Conservation (phyloP, 2,329 filamentous ascomycete species). For the Pochonia chlamydosporia region DNA sequence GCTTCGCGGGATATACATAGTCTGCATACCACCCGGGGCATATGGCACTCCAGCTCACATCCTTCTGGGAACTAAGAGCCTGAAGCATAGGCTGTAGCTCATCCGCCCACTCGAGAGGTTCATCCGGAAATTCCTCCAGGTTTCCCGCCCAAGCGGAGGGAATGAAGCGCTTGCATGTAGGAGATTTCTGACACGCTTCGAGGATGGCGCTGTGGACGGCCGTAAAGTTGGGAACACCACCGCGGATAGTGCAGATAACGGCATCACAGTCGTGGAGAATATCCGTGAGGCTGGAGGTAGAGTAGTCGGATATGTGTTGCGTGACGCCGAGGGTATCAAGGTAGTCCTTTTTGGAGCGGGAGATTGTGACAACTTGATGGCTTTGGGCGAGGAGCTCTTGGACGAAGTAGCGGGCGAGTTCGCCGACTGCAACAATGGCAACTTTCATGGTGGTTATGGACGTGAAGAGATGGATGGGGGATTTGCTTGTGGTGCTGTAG, state of each 20-base stretch:
- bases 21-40: slow-evolving; percentile 6
- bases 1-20: neutral
- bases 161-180: slow-evolving; percentile 8
- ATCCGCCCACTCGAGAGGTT: slow-evolving; percentile 6
- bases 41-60: slow-evolving; percentile 4
- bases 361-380: slow-evolving; percentile 1
- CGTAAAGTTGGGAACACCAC: neutral
- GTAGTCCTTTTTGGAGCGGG: slow-evolving; percentile 5
- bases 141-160: slow-evolving; percentile 6
- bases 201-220: slow-evolving; percentile 5
- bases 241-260: slow-evolving; percentile 5
- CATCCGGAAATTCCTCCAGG: slow-evolving; percentile 5
- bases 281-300: neutral
- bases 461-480: too few species aligned
- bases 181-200: slow-evolving; percentile 3
- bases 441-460: slow-evolving; percentile 4
- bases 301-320: slow-evolving; percentile 5
- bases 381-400: slow-evolving; percentile 3
- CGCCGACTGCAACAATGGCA: slow-evolving; percentile 4
- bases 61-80: neutral
- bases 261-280: slow-evolving; percentile 6
- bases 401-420: slow-evolving; percentile 6
- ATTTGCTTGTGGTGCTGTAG: too few species aligned
- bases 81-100: neutral
- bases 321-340: neutral